Evolutionary conservation across 345 rosid genomes (phyloP).

Genomic region (Hibiscus tridactylites): DNA sequence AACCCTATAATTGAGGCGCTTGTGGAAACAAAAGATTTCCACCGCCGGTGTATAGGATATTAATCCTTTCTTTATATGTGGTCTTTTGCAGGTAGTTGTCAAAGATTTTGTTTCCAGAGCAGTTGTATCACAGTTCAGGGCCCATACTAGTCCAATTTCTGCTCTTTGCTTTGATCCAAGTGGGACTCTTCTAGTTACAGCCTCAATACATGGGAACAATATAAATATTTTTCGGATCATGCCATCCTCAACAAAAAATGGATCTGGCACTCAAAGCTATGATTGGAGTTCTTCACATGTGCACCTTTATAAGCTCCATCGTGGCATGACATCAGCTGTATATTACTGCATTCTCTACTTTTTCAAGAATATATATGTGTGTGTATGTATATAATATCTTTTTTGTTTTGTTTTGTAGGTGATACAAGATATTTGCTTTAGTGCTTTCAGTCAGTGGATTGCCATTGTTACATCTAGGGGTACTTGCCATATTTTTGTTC

Average conservation of each 20-base stretch:
- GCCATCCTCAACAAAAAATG: conserved; percentile 42
- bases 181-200: conserved; percentile 91
- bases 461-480: conserved; percentile 88
- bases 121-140: conserved; percentile 79
- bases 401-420: conserved; percentile 38
- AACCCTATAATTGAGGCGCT: too few species aligned
- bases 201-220: conserved; percentile 89
- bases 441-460: conserved; percentile 85
- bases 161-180: conserved; percentile 96
- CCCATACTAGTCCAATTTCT: conserved; percentile 90
- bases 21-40: too few species aligned
- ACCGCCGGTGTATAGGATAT: too few species aligned
- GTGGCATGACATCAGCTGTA: conserved; percentile 94
- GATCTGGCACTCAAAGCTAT: conserved; percentile 38
- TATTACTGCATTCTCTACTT: not conserved
- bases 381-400: not conserved
- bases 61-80: not conserved
- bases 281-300: conserved; percentile 80
- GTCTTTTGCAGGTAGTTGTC: conserved; percentile 67
- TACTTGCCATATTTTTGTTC: conserved; percentile 84
- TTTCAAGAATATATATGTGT: not conserved
- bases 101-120: conserved; percentile 78
- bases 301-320: conserved; percentile 90
- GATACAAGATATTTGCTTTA: conserved; percentile 95
- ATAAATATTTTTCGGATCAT: conserved; percentile 85